A percentile compares a stretch with the other conserved stretches of the same genome.
Conservation (phyloP, 768 basidiomycete species). For the Tylopilus sp. region DNA sequence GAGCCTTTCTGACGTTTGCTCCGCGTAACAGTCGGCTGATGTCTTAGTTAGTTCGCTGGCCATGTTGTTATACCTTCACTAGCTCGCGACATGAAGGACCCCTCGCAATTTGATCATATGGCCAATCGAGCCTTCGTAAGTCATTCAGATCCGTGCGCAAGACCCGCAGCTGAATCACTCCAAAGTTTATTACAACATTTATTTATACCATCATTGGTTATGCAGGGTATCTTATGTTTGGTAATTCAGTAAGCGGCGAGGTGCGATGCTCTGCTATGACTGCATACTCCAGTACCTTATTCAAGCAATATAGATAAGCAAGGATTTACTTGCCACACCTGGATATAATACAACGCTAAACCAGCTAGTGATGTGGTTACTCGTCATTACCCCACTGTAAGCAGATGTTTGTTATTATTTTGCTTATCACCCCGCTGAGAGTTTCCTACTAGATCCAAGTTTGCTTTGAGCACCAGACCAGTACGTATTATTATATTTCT, state of each 20-base stretch:
- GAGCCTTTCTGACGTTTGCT: constrained; percentile 23
- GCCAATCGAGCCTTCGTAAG: constrained; percentile 84
- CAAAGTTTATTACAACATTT: constrained; percentile 57
- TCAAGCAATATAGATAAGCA: constrained; percentile 59
- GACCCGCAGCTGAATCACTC: background rate
- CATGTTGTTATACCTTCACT: constrained; percentile 91
- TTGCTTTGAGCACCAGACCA: constrained; percentile 78
- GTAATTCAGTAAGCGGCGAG: constrained; percentile 74
- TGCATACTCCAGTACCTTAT: background rate
- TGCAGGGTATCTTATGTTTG: constrained; percentile 92
- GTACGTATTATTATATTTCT: constrained; percentile 37
- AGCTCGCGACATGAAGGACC: constrained; percentile 86
- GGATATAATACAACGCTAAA: constrained; percentile 75
- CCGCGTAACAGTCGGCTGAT: background rate
- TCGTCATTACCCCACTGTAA: constrained; percentile 75
- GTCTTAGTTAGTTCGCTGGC: constrained; percentile 65
- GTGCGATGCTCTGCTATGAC: constrained; percentile 37
- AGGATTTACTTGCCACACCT: constrained; percentile 68
- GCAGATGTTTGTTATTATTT: constrained; percentile 18
- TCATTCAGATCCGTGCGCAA: constrained; percentile 6
- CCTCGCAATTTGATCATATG: constrained; percentile 75
- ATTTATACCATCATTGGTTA: constrained; percentile 68
- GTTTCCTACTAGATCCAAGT: constrained; percentile 63
- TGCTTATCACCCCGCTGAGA: constrained; percentile 14
- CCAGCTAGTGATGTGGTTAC: constrained; percentile 75